Evolutionary conservation across 305 asterid genomes (phyloP), one percentile per base, ranked within the genome.

Genomic region (Petunia hybrid): DNA sequence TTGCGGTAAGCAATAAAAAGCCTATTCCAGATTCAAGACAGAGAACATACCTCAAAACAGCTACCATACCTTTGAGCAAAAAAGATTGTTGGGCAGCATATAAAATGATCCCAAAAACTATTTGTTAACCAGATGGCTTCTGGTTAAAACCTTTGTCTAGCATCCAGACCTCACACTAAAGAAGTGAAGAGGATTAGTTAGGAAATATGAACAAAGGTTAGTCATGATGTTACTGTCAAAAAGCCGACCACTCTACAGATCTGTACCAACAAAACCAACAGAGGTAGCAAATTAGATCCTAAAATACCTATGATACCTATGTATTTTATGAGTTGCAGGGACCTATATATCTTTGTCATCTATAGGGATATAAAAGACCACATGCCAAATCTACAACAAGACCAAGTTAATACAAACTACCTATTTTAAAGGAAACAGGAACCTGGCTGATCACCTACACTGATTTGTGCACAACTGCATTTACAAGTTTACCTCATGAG

Each of bases 111-210:
- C 88, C 83, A 81, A 90, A 83, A 81, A 84, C 83, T 81, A 86
- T 82, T 89, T 87, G 87, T n/a, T 81, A 85, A 89, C 94, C 92
- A 88, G 90, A 86, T 83, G 61, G 62, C 85, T 89, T 81, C 91
- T 84, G 89, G 88, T 82, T 81, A 88, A 87, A 85, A 85, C 87
- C 80, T 87, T 87, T 91, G 85, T 90, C 89, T 83, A 86, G 88
- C 96, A 87, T 87, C 91, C 87, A 88, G 82, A 87, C 87, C 89
- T 88, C 95, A 89, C 83, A 79, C 85, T 91, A 86, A 84, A 87
- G 82, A 86, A 88, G 83, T 86, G 91, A 91, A 84, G 82, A 89
- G 81, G 86, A 87, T 88, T 82, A 86, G 89, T 89, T 82, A 82
- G 83, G 85, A 81, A 83, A 65, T n/a, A 78, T 80, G 67, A 87